phyloP scores from a whole-genome alignment of 352 stramenopile species.

The Plasmopara viticola region DNA sequence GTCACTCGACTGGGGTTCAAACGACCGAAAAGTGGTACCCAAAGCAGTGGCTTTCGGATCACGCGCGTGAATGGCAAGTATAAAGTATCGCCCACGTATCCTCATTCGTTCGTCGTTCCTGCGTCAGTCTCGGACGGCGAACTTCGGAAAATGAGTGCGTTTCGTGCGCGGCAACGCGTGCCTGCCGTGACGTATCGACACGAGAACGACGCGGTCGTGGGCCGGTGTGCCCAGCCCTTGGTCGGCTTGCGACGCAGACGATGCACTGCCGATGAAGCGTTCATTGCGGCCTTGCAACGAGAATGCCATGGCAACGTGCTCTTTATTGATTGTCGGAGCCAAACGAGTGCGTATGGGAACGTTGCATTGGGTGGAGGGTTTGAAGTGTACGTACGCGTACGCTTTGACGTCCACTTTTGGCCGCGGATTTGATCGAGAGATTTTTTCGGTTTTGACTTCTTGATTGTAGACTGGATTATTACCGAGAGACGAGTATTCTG shows the following conservation, averaged over 20 bases:
- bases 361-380: conserved; percentile 75
- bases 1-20: conserved; percentile 58
- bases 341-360: conserved; percentile 84
- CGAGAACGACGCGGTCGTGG: conserved; percentile 89
- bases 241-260: conserved; percentile 91
- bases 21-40: conserved; percentile 25
- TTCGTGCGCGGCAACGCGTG: conserved; percentile 89
- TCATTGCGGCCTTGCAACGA: conserved; percentile 45
- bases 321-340: conserved; percentile 78
- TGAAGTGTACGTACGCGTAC: conserved; percentile 69
- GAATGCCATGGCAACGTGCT: conserved; percentile 58
- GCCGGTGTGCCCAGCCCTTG: conserved; percentile 90
- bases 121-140: conserved; percentile 88
- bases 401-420: no score
- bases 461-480: conserved; percentile 57
- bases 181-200: conserved; percentile 89
- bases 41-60: conserved; percentile 54
- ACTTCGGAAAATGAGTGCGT: conserved; percentile 81
- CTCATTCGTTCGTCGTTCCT: conserved; percentile 85
- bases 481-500: conserved; percentile 66
- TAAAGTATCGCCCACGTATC: conserved; percentile 81
- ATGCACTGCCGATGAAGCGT: conserved; percentile 87
- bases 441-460: no score
- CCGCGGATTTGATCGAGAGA: no score
- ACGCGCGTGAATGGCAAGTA: conserved; percentile 70